Percentiles rank a stretch among this genome's conserved stretches.
Conservation (phyloP, 371 early-diverging fungal species). For the Apophysomyces variabilis region DNA sequence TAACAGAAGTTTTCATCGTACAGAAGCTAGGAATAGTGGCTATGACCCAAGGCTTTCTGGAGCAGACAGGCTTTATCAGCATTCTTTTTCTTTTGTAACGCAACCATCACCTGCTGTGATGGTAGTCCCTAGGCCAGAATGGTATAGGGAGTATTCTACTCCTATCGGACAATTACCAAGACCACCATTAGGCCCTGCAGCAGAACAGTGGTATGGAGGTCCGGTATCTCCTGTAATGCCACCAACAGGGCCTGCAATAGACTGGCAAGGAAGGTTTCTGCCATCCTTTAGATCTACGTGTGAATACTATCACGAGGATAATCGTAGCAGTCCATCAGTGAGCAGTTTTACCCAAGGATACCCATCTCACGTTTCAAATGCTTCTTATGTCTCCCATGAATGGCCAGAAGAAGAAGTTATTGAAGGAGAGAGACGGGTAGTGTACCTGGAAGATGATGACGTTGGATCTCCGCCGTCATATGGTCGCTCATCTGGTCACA, state of each 20-base stretch:
- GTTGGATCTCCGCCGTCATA: background rate
- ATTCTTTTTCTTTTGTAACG: background rate
- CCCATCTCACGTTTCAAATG: background rate
- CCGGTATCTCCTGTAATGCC: background rate
- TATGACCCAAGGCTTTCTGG: background rate
- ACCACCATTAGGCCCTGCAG: background rate
- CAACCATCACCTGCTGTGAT: background rate
- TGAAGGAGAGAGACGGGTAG: constrained; percentile 5
- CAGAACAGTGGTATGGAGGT: background rate
- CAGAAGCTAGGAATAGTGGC: background rate
- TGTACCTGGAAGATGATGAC: constrained; percentile 7
- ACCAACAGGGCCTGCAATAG: background rate
- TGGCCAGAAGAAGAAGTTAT: constrained; percentile 3
- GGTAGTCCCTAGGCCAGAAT: background rate
- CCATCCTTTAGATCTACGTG: background rate
- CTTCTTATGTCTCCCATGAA: background rate
- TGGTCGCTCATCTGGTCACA: background rate
- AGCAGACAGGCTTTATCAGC: background rate
- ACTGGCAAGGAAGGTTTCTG: background rate
- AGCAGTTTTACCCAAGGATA: background rate
- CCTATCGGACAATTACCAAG: background rate
- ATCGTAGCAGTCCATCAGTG: background rate
- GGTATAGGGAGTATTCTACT: background rate
- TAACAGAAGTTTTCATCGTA: background rate
- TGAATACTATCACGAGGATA: background rate